Evolutionary conservation across 2,329 filamentous ascomycete species (phyloP).

Genomic region (Fonsecaea pedrosoi): DNA sequence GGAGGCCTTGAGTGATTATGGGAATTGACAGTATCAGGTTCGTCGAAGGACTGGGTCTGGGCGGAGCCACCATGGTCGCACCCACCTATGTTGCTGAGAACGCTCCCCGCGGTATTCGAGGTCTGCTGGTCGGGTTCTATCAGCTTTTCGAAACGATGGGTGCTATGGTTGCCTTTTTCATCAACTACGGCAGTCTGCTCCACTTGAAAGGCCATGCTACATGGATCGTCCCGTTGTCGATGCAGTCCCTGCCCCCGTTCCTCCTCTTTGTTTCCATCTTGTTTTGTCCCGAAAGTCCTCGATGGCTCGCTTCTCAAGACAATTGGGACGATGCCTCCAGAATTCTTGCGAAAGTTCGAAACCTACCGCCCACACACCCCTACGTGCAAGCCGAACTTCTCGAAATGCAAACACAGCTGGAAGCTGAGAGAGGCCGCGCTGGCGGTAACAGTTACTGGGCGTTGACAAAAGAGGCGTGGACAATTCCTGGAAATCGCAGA

Average conservation of each 20-base stretch:
- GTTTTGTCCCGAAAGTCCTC: conserved; percentile 69
- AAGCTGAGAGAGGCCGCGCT: conserved; percentile 65
- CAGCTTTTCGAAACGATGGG: conserved; percentile 62
- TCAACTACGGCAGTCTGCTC: conserved; percentile 60
- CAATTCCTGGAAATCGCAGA: conserved; percentile 61
- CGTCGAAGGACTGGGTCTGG: conserved; percentile 60
- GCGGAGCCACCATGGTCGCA: conserved; percentile 63
- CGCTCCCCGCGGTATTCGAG: conserved; percentile 64
- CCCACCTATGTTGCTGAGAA: conserved; percentile 69
- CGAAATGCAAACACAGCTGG: conserved; percentile 68
- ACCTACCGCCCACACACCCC: conserved; percentile 59
- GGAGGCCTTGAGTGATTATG: neutral
- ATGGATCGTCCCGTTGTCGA: conserved; percentile 68
- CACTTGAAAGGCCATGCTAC: conserved; percentile 57
- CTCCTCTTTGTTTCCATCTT: conserved; percentile 67
- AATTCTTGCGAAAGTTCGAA: conserved; percentile 64
- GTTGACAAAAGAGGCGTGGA: conserved; percentile 69
- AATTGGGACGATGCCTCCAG: conserved; percentile 69
- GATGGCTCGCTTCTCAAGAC: conserved; percentile 71
- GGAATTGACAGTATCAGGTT: conserved; percentile 45
- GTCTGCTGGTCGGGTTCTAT: conserved; percentile 66
- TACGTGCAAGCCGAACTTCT: conserved; percentile 66
- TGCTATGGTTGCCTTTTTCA: conserved; percentile 57
- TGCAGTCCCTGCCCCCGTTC: conserved; percentile 69
- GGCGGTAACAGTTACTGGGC: conserved; percentile 61